Conservation (phyloP, 2,329 filamentous ascomycete species). For the Dendrostoma leiphaemia region DNA sequence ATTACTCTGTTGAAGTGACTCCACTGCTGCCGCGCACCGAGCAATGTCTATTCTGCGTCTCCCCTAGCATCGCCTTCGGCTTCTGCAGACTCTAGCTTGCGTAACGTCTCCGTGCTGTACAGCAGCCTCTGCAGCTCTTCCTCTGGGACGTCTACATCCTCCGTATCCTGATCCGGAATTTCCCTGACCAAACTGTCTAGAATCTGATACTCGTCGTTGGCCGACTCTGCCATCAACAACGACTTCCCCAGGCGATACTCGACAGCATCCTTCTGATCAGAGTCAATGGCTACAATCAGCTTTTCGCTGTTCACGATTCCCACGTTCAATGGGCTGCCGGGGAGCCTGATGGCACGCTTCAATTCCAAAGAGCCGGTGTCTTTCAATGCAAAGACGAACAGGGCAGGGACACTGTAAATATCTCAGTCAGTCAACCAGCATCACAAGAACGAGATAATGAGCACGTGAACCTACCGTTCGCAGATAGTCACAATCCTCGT, state of each 20-base stretch:
- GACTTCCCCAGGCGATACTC: slow-evolving; percentile 19
- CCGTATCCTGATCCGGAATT: slow-evolving; percentile 12
- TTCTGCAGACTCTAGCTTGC: slow-evolving; percentile 40
- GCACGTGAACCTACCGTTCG: slow-evolving; percentile 46
- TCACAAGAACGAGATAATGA: slow-evolving; percentile 18
- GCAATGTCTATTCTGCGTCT: slow-evolving; percentile 16
- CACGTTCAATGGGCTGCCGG: slow-evolving; percentile 65
- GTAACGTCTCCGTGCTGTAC: slow-evolving; percentile 45
- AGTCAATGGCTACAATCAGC: slow-evolving; percentile 41
- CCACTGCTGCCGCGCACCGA: too few species aligned
- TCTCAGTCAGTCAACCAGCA: slow-evolving; percentile 20
- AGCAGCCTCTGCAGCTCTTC: slow-evolving; percentile 41
- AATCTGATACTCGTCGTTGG: slow-evolving; percentile 19
- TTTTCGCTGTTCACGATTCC: slow-evolving; percentile 26
- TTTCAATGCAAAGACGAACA: slow-evolving; percentile 63
- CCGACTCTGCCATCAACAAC: slow-evolving; percentile 1
- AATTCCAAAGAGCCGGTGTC: slow-evolving; percentile 47
- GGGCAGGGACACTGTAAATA: slow-evolving; percentile 48
- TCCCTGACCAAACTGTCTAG: slow-evolving; percentile 20
- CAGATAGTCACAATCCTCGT: slow-evolving; percentile 38
- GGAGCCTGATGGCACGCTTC: slow-evolving; percentile 50
- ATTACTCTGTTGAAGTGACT: too few species aligned
- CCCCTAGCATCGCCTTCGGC: slow-evolving; percentile 6
- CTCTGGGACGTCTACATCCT: slow-evolving; percentile 29
- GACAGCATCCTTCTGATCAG: slow-evolving; percentile 16